These are phyloP conservation scores for Monilinia aucupariae DNA, from an alignment of 2,329 filamentous ascomycete species.

Conservation along the genomic window DNA sequence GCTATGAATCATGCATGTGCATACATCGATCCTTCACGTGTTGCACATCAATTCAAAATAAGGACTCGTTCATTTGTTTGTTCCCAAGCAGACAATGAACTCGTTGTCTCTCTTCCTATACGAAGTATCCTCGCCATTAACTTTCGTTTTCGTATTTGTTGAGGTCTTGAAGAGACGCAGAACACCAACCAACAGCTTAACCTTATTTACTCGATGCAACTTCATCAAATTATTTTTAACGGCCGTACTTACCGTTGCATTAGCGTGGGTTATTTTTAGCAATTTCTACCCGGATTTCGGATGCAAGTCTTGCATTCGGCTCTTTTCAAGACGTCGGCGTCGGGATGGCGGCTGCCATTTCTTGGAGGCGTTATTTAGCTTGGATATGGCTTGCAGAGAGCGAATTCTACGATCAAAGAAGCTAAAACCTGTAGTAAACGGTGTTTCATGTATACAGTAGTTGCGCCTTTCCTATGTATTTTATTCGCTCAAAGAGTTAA, in stretches of 20 bases:
- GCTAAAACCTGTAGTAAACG: too few relatives aligned
- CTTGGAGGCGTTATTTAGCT: not conserved
- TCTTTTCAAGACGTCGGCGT: not conserved
- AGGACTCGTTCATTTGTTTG: not conserved
- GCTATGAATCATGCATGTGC: not conserved
- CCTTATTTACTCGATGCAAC: not conserved
- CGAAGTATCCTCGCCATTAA: not conserved
- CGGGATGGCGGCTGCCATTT: not conserved
- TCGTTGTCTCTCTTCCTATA: too few relatives aligned
- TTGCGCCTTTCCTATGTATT: too few relatives aligned
- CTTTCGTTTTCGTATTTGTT: not conserved
- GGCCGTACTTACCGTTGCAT: not conserved
- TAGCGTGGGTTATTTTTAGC: not conserved
- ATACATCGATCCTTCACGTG: not conserved
- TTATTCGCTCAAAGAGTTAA: not conserved
- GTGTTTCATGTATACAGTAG: too few relatives aligned
- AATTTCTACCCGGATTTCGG: not conserved
- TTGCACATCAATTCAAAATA: not conserved
- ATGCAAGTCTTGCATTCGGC: not conserved
- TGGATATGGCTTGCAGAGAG: not conserved
- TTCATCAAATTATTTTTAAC: not conserved
- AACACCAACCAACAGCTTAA: too few relatives aligned
- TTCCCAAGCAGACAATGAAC: not conserved
- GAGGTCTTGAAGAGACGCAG: not conserved
- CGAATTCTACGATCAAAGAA: too few relatives aligned